Evolutionary conservation across 202 grass and related monocot species (phyloP).

Genomic region (Musa balbisiana): DNA sequence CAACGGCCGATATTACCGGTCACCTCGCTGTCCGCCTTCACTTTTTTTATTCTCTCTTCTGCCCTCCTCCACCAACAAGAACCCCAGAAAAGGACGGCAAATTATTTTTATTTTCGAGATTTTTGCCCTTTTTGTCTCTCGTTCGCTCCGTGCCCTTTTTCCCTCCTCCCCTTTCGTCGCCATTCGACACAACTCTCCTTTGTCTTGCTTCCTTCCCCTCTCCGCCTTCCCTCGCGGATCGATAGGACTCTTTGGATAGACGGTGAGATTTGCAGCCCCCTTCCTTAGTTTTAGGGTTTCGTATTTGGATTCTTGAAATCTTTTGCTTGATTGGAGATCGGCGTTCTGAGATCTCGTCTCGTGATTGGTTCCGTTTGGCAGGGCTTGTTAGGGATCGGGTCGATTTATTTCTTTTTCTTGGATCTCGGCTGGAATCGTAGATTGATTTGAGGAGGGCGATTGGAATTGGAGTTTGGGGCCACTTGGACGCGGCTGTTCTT

Average conservation of each 20-base stretch:
- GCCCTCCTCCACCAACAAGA: background rate
- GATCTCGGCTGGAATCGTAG: background rate
- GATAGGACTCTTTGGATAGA: background rate
- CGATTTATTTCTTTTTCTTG: constrained; percentile 1
- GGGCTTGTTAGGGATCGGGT: background rate
- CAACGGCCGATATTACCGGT: background rate
- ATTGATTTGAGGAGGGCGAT: background rate
- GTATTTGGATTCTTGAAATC: background rate
- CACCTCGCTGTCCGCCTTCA: background rate
- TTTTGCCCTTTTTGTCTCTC: constrained; percentile 4
- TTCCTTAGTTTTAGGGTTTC: background rate
- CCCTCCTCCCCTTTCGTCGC: constrained; percentile 14
- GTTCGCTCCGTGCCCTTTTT: constrained; percentile 2
- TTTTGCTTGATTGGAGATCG: background rate
- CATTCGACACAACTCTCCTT: constrained; percentile 3
- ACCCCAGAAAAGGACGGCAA: constrained; percentile 4
- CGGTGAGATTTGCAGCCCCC: background rate
- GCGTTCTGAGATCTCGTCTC: background rate
- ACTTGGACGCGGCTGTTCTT: background rate
- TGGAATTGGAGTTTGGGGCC: background rate
- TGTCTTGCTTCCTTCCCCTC: background rate
- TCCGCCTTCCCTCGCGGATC: background rate
- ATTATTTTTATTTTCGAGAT: background rate
- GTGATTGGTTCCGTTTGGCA: background rate
- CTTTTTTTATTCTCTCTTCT: background rate